Evolutionary conservation across 148 eudicot genomes (phyloP).

Genomic region (Camellia japonica): DNA sequence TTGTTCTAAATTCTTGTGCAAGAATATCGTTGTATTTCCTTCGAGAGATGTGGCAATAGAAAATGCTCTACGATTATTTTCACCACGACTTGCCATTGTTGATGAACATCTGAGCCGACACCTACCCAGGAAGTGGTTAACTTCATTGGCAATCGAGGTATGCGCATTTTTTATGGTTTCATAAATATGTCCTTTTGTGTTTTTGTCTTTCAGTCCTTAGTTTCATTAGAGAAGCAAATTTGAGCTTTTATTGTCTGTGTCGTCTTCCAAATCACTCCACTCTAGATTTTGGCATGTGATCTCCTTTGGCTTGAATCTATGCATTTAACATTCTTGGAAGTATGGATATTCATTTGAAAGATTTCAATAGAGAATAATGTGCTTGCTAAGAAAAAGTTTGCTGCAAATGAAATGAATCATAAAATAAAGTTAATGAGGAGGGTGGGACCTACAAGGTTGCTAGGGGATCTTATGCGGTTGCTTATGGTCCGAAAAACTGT

Average conservation of each 20-base stretch:
- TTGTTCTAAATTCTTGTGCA: slow-evolving; percentile 19
- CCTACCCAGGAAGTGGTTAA: slow-evolving; percentile 87
- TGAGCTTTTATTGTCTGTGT: neutral
- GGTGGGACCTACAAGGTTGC: neutral
- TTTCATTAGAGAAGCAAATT: neutral
- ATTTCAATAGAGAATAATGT: neutral
- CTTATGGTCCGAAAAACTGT: neutral
- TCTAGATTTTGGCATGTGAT: neutral
- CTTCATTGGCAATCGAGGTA: slow-evolving; percentile 86
- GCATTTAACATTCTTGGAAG: neutral
- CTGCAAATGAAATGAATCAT: too few relatives aligned
- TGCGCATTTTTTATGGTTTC: slow-evolving; percentile 12
- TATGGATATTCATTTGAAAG: neutral
- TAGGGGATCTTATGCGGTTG: neutral
- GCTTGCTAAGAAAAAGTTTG: neutral
- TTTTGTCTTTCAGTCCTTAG: neutral
- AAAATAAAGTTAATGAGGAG: neutral
- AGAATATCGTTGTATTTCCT: slow-evolving; percentile 93
- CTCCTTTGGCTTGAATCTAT: neutral
- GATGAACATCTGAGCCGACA: slow-evolving; percentile 79
- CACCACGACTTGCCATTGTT: slow-evolving; percentile 90
- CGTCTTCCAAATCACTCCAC: too few relatives aligned
- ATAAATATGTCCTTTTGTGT: neutral
- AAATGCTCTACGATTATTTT: slow-evolving; percentile 74
- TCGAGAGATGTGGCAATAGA: slow-evolving; percentile 94